Evolutionary conservation across 331 rosid species (phyloP).

Genomic region (Malus hybrid): DNA sequence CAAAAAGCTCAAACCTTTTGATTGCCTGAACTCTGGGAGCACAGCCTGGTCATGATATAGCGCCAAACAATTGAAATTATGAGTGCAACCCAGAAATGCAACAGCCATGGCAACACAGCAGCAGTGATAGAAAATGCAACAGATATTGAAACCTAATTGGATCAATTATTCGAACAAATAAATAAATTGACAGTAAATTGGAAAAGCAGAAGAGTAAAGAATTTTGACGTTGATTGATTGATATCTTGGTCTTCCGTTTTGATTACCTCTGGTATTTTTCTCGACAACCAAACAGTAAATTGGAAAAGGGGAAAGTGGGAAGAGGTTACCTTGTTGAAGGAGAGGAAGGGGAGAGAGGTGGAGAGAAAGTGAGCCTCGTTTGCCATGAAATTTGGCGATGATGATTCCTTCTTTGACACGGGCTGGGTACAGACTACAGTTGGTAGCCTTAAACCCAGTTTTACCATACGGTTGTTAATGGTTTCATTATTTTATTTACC

Average conservation of each 20-base stretch:
- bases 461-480: too few relatives aligned
- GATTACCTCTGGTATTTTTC: neutral
- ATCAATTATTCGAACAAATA: neutral
- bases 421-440: too few relatives aligned
- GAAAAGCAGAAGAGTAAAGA: neutral
- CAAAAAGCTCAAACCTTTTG: constrained; percentile 16
- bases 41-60: neutral
- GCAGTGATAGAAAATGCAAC: neutral
- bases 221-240: neutral
- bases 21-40: constrained; percentile 9
- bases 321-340: constrained; percentile 10
- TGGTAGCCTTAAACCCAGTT: too few relatives aligned
- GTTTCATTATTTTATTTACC: too few relatives aligned
- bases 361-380: constrained; percentile 8
- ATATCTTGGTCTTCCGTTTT: neutral
- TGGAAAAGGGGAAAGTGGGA: neutral
- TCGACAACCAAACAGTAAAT: constrained; percentile 4
- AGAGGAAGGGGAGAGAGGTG: neutral
- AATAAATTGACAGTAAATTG: neutral
- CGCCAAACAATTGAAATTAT: neutral
- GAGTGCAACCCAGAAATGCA: neutral
- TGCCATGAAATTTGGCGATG: constrained; percentile 14
- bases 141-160: neutral
- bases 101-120: neutral
- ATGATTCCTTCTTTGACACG: neutral